Base-by-base conservation (phyloP, 805 yeast species). In the Zygosaccharomyces pseudorouxii region DNA sequence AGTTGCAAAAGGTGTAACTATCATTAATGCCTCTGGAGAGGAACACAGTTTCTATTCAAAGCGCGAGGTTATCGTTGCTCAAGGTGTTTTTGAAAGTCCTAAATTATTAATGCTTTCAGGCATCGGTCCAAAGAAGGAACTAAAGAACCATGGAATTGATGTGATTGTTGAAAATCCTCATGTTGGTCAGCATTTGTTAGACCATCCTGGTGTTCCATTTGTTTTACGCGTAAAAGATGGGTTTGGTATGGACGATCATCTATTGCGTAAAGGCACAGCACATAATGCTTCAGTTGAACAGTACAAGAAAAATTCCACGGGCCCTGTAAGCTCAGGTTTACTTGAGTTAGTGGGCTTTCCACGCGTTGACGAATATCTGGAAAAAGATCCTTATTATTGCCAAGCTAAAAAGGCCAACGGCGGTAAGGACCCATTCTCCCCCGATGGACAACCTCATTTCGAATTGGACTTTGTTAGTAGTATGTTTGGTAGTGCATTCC, bases 121-220 rank as follows among this genome's bases (percentile, higher is more conserved):
- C 28, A 40, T 64, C 22, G 69, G 68, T 20, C 69, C 69, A 14
- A 53, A 48, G 49, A 48, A 52, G 46, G 63, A 64, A 50, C 55
- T 64, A 28, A 57, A 56, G 39, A 54, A 43, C 25, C 59, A 58
- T 31, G 65, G 65, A 16, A 60, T 64, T 47, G 55, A 57, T 19
- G 57, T 55, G 18, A 48, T 55, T n/a, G 55, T 57, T 20, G 65
- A 64, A 45, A 55, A 59, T 31, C 62, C 58, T 28, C 64, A 62
- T 36, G 69, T 64, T 31, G 69, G 69, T n/a, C 60, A 64, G 49
- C 57, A 64, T 51, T 59, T 64, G 48, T 56, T 64, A 45, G 68
- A 64, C 45, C 69, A 64, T 48, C 68, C 68, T 20, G 64, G 59
- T 30, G 63, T 59, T 7, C 63, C 63, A 31, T 59, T 59, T 48